These are phyloP conservation scores for Talaromyces proteolyticus DNA, from an alignment of 495 filamentous ascomycete genomes.

Conservation along the genomic window DNA sequence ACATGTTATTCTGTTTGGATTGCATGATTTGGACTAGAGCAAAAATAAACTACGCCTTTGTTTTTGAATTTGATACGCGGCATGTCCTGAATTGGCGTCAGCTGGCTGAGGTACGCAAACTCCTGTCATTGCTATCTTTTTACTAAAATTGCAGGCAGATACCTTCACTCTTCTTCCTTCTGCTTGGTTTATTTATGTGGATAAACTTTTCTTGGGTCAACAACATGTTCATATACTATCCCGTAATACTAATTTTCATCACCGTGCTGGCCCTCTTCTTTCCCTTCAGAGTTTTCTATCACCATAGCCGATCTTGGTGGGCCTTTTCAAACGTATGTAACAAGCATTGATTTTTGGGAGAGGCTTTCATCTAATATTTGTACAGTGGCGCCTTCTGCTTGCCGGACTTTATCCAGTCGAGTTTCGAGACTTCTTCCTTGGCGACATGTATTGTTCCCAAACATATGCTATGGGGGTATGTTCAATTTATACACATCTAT, in stretches of 20 bases:
- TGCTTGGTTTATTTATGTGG: constrained; percentile 78
- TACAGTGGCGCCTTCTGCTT: constrained; percentile 73
- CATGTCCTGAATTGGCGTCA: constrained; percentile 86
- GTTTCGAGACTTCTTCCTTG: constrained; percentile 95
- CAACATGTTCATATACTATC: constrained; percentile 78
- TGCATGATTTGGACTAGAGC: constrained; percentile 74
- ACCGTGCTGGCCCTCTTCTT: constrained; percentile 64
- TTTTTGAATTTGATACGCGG: constrained; percentile 91
- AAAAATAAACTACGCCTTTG: constrained; percentile 92
- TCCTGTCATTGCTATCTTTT: background rate
- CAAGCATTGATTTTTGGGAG: background rate
- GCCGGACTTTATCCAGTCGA: constrained; percentile 90
- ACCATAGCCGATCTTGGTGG: constrained; percentile 75
- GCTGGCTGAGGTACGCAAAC: constrained; percentile 56
- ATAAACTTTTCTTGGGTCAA: constrained; percentile 74
- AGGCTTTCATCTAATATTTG: constrained; percentile 13
- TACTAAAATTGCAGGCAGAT: constrained; percentile 36
- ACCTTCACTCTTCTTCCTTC: constrained; percentile 67
- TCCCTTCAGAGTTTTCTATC: constrained; percentile 67
- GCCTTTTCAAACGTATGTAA: constrained; percentile 70
- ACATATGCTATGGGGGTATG: constrained; percentile 85
- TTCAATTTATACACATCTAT: constrained; percentile 10
- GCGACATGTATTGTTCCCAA: constrained; percentile 94
- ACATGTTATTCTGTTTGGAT: constrained; percentile 70
- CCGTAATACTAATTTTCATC: constrained; percentile 70